Percentiles rank a stretch among this genome's conserved stretches.
Conservation (phyloP, 495 filamentous ascomycete species). For the Hypoxylon lenormandii region DNA sequence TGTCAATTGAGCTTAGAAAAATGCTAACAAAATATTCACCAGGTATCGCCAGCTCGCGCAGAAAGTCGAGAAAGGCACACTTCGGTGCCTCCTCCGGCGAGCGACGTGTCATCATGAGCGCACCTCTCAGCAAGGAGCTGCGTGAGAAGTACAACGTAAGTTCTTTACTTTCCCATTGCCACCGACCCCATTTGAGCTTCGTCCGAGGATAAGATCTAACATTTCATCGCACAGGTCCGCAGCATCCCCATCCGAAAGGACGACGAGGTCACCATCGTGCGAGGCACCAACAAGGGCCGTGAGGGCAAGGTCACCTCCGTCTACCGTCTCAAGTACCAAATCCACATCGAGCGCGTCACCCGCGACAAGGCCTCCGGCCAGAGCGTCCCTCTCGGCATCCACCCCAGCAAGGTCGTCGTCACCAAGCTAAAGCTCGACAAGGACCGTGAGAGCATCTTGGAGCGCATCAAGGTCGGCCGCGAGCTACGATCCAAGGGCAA, state of each 20-base stretch:
- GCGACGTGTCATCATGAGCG: constrained; percentile 93
- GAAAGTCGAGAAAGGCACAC: constrained; percentile 98
- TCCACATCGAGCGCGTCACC: constrained; percentile 91
- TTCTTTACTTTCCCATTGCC: constrained; percentile 23
- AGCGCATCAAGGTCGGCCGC: constrained; percentile 81
- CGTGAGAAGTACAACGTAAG: constrained; percentile 93
- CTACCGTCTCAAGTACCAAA: constrained; percentile 96
- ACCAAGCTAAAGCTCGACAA: constrained; percentile 98
- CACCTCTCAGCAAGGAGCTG: constrained; percentile 93
- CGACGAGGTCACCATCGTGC: constrained; percentile 90
- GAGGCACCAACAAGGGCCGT: constrained; percentile 91
- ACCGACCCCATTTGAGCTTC: constrained; percentile 1
- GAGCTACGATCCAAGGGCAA: constrained; percentile 72
- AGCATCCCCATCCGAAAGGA: constrained; percentile 98
- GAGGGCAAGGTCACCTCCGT: constrained; percentile 94
- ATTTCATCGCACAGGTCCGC: constrained; percentile 73
- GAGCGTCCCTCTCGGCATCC: constrained; percentile 86
- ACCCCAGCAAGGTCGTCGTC: constrained; percentile 92
- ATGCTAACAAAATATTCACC: constrained; percentile 19
- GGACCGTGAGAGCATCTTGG: constrained; percentile 94
- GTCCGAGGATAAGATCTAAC: constrained; percentile 19
- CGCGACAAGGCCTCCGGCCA: constrained; percentile 95
- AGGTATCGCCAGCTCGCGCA: constrained; percentile 84
- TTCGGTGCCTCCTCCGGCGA: constrained; percentile 90
- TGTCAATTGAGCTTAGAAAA: constrained; percentile 33